Percentiles rank a stretch among this genome's conserved stretches.
These are phyloP conservation scores for Thinopyrum elongatum DNA, from an alignment of 176 grass and related monocot genomes.

Conservation along the genomic window DNA sequence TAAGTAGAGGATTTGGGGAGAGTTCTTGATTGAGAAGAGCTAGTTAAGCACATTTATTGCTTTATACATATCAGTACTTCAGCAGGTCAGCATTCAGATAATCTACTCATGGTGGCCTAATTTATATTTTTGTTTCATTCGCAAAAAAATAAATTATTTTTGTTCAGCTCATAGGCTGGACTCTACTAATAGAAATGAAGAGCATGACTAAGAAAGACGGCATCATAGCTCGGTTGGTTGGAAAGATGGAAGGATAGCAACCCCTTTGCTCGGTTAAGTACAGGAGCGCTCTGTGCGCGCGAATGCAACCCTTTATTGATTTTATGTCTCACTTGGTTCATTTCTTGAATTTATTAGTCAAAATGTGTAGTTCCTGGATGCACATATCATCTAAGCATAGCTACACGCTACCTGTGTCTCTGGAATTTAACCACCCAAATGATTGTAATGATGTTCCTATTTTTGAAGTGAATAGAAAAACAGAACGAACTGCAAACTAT, in stretches of 20 bases:
- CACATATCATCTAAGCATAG: neutral
- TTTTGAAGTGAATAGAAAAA: neutral
- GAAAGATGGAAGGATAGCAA: conserved; percentile 73
- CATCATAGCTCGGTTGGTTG: conserved; percentile 46
- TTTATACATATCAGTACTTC: neutral
- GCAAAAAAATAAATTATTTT: too few species aligned
- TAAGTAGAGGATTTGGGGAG: neutral
- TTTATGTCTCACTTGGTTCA: neutral
- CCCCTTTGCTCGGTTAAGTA: conserved; percentile 79
- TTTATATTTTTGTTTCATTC: too few species aligned
- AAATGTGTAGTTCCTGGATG: neutral
- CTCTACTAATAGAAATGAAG: conserved; percentile 62
- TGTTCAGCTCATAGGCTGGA: conserved; percentile 76
- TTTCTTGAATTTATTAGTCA: neutral
- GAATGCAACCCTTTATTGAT: too few species aligned
- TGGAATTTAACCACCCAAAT: neutral
- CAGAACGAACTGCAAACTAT: neutral
- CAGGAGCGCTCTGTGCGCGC: conserved; percentile 46
- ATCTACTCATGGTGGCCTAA: neutral
- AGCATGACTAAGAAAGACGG: conserved; percentile 42
- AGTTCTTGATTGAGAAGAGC: neutral
- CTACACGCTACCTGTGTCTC: neutral
- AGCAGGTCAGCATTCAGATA: too few species aligned
- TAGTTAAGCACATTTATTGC: neutral
- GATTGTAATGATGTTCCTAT: neutral